Evolutionary conservation across 2,329 filamentous ascomycete genomes (phyloP).

Genomic region (Sporothrix mexicana): DNA sequence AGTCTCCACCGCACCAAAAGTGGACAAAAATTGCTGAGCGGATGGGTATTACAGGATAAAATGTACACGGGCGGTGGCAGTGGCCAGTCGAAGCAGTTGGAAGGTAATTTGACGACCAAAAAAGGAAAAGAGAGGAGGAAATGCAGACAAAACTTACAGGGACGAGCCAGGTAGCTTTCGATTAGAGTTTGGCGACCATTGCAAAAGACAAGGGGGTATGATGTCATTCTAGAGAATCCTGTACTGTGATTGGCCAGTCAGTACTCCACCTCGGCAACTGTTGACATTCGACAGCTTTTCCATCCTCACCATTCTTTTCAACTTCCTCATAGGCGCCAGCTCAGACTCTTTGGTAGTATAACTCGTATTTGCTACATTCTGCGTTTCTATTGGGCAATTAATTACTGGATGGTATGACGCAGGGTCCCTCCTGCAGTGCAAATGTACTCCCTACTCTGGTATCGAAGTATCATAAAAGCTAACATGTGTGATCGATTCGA

Average conservation of each 20-base stretch:
- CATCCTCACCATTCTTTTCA: background rate
- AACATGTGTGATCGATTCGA: too few relatives aligned
- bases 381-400: background rate
- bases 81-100: background rate
- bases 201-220: background rate
- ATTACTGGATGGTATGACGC: background rate
- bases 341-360: too few relatives aligned
- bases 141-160: background rate
- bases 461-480: too few relatives aligned
- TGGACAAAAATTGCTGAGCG: background rate
- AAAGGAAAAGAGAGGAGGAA: background rate
- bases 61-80: background rate
- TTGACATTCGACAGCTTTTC: background rate
- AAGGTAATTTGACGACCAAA: background rate
- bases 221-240: background rate
- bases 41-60: too few relatives aligned
- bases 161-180: background rate
- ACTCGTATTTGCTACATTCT: too few relatives aligned
- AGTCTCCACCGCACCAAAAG: background rate
- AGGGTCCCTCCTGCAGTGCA: background rate
- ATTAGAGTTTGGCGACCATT: slow-evolving; percentile 6
- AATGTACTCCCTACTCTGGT: too few relatives aligned
- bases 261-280: background rate
- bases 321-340: background rate
- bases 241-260: background rate